Base-by-base conservation (phyloP, 257 asterid species). In the Asclepias syriaca region DNA sequence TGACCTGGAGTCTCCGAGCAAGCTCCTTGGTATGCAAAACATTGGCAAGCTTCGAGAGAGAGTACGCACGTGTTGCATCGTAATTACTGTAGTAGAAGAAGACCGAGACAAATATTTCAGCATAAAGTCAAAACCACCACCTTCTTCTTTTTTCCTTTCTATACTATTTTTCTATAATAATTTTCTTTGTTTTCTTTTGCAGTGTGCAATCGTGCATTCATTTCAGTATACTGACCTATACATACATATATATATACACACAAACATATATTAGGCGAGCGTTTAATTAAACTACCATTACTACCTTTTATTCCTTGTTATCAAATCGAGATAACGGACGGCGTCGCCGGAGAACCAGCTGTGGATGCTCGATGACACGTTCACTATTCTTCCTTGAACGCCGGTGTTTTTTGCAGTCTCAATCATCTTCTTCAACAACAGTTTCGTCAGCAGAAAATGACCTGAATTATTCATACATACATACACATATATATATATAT, bases 1-100 rank as follows among this genome's bases (percentile, higher is more conserved):
- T 69, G 75, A 83, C 99, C 83, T 75, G 58, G 64, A 95, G 89
- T 61, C 91, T 90, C 56, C 50, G 85, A 78, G 97, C 92, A 74
- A 95, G 96, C 77, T 88, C 97, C 85, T 90, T 90, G 89, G 99
- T 91, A 80, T 95, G 99, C 88, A 95, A 81, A 84, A 95, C 96
- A 87, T 89, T 95, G 16, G 99, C 99, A 66, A 95, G 90, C 90
- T 95, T 95, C 75, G 99, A 95, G 81, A 95, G 90, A 72, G 99
- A 95, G 81, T 95, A 95, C 16, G 98, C 99, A 88, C 97, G 95
- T 85, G 96, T 90, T 83, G 92, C 93, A 76, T 95, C 98, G 86
- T 90, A 95, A 72, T 84, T 75, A 87, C 98, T 95, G 90, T 71
- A 72, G 74, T 34, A 34, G 39, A 34, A 34, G 39, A 70, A 71